Evolutionary conservation across 1,139 yeast genomes (phyloP).

Genomic region (Protomyces inundatus): DNA sequence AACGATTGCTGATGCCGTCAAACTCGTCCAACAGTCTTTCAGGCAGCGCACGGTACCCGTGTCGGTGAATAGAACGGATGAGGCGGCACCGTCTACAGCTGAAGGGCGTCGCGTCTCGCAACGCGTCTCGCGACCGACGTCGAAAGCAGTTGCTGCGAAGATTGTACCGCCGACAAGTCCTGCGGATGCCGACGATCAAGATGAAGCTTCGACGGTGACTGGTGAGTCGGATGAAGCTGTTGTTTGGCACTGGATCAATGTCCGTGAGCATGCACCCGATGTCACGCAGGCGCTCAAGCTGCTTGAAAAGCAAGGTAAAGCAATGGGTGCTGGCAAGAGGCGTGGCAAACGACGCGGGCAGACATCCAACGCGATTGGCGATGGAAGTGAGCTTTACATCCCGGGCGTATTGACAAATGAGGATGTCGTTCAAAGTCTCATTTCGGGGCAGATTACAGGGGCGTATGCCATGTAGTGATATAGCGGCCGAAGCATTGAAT

Average conservation of each 20-base stretch:
- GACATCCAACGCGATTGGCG: neutral
- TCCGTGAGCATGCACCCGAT: neutral
- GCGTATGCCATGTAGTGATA: too few species aligned
- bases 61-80: too few species aligned
- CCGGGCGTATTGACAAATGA: conserved; percentile 14
- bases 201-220: neutral
- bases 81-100: too few species aligned
- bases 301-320: neutral
- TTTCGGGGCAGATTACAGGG: conserved; percentile 5
- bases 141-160: neutral
- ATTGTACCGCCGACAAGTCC: neutral
- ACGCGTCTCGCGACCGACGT: neutral
- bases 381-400: neutral
- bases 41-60: too few species aligned
- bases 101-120: too few species aligned
- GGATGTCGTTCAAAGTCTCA: conserved; percentile 22
- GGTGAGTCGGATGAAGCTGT: neutral
- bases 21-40: neutral
- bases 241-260: neutral
- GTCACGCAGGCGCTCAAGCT: neutral
- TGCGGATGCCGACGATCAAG: neutral
- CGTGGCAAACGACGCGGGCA: neutral
- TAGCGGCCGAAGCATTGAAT: too few species aligned
- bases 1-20: neutral
- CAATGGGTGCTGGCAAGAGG: neutral